A percentile compares a stretch with the other conserved stretches of the same genome.
Evolutionary conservation across 1,284 basidiomycete species (phyloP).

Genomic region (Neonothopanus nambi): DNA sequence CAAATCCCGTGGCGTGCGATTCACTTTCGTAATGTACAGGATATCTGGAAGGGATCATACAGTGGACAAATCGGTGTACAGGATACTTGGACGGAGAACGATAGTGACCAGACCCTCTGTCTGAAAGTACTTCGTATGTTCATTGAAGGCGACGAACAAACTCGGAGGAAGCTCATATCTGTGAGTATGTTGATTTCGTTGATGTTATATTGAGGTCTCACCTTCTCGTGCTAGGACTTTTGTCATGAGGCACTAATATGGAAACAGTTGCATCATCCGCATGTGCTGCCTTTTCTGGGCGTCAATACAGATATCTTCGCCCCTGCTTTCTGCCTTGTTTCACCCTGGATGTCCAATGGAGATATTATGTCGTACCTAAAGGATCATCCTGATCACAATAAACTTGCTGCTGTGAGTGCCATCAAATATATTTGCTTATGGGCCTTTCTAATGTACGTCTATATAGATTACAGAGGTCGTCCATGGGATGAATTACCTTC

Average conservation of each 20-base stretch:
- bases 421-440: background rate
- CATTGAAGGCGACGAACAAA: too few species aligned
- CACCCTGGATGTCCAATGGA: constrained; percentile 3
- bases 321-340: background rate
- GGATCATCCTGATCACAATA: constrained; percentile 5
- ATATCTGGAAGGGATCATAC: constrained; percentile 14
- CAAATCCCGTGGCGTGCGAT: background rate
- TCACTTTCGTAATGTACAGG: constrained; percentile 4
- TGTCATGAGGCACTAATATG: constrained; percentile 2
- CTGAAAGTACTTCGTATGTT: constrained; percentile 4
- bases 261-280: background rate
- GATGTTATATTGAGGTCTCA: too few species aligned
- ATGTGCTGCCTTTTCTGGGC: too few species aligned
- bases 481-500: background rate
- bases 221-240: too few species aligned
- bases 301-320: too few species aligned
- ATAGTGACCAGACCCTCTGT: background rate
- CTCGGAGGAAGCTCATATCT: too few species aligned
- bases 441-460: background rate
- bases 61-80: background rate
- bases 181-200: too few species aligned
- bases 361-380: constrained; percentile 6
- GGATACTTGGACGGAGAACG: constrained; percentile 3
- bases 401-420: background rate
- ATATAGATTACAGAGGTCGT: constrained; percentile 8